Evolutionary conservation across 2,329 filamentous ascomycete genomes (phyloP).

Genomic region (Apiospora arundinis): DNA sequence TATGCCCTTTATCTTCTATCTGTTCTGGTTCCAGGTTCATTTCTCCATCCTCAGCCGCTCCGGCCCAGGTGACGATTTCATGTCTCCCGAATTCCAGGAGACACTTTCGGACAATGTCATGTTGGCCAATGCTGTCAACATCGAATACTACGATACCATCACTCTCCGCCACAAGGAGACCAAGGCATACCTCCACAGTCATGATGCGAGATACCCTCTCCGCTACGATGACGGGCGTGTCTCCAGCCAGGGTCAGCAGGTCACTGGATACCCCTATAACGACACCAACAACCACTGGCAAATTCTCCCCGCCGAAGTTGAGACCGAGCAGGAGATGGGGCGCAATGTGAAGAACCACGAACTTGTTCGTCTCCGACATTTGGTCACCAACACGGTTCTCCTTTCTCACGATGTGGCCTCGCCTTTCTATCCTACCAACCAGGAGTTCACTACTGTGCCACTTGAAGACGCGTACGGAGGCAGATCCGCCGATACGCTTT

Average conservation of each 20-base stretch:
- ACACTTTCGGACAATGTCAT: slow-evolving; percentile 94
- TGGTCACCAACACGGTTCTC: slow-evolving; percentile 84
- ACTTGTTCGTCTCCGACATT: slow-evolving; percentile 82
- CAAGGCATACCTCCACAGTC: slow-evolving; percentile 94
- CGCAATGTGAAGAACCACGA: slow-evolving; percentile 82
- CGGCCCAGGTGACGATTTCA: slow-evolving; percentile 96
- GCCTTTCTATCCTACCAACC: slow-evolving; percentile 95
- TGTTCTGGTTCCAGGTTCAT: slow-evolving; percentile 99
- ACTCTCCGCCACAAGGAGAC: slow-evolving; percentile 96
- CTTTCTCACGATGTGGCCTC: slow-evolving; percentile 97
- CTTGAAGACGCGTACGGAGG: slow-evolving; percentile 74
- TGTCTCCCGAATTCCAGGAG: slow-evolving; percentile 98
- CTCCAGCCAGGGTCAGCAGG: slow-evolving; percentile 96
- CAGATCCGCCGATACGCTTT: slow-evolving; percentile 87
- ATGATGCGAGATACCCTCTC: slow-evolving; percentile 85
- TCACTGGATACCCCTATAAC: slow-evolving; percentile 97
- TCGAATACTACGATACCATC: slow-evolving; percentile 90
- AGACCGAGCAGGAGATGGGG: slow-evolving; percentile 63
- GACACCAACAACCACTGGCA: slow-evolving; percentile 99
- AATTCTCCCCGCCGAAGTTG: slow-evolving; percentile 73
- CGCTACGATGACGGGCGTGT: slow-evolving; percentile 97
- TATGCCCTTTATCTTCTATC: slow-evolving; percentile 94
- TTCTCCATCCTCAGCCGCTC: slow-evolving; percentile 88
- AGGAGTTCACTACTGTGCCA: slow-evolving; percentile 90
- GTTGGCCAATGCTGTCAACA: slow-evolving; percentile 82